Conservation (phyloP, 140 eudicot genomes). For the Cichorium intybus region DNA sequence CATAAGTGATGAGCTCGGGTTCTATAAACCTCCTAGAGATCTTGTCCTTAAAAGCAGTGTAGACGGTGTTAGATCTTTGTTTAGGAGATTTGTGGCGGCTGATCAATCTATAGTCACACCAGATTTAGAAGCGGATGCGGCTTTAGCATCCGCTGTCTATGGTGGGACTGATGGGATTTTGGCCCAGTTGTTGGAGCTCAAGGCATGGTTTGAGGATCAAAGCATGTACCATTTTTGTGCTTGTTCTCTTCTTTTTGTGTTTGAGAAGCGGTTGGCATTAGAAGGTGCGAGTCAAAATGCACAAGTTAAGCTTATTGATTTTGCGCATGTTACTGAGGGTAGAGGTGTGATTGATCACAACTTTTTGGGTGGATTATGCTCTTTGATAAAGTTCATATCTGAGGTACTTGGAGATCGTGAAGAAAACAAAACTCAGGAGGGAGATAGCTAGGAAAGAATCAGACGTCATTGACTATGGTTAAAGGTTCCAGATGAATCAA, state of each 20-base stretch:
- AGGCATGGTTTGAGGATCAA: slow-evolving; percentile 90
- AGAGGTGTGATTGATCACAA: slow-evolving; percentile 84
- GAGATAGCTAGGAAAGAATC: not conserved
- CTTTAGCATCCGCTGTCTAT: slow-evolving; percentile 58
- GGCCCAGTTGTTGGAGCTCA: slow-evolving; percentile 72
- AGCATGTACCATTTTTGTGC: slow-evolving; percentile 70
- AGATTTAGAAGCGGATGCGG: slow-evolving; percentile 8
- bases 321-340: slow-evolving; percentile 80
- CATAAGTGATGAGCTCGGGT: slow-evolving; percentile 44
- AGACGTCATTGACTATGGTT: not conserved
- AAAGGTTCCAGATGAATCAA: not conserved
- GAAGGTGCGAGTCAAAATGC: slow-evolving; percentile 39
- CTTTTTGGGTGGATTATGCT: slow-evolving; percentile 96
- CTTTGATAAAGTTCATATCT: slow-evolving; percentile 73
- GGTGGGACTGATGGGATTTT: slow-evolving; percentile 77
- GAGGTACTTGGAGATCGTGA: slow-evolving; percentile 30
- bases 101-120: slow-evolving; percentile 24
- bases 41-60: slow-evolving; percentile 32
- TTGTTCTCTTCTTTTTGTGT: slow-evolving; percentile 65
- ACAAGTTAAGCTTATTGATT: slow-evolving; percentile 75
- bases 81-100: slow-evolving; percentile 71
- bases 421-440: not conserved
- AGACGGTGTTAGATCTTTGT: slow-evolving; percentile 51
- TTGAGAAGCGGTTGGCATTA: slow-evolving; percentile 47
- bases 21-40: slow-evolving; percentile 65